Conservation (phyloP, 2,329 filamentous ascomycete species). For the Trichoderma sp. region DNA sequence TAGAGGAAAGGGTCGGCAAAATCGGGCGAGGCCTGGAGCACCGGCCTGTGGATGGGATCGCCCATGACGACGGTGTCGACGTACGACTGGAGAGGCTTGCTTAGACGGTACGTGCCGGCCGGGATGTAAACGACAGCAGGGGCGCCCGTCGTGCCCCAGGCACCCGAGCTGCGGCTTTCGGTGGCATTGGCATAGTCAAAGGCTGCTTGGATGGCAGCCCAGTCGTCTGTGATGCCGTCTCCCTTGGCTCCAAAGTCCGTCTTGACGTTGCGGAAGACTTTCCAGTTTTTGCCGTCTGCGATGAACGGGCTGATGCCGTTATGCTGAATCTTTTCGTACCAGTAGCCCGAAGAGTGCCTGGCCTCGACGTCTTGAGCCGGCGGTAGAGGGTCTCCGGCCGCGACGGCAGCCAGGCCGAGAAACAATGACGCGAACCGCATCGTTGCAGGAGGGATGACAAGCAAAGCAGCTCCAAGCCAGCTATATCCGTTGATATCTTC, state of each 20-base stretch:
- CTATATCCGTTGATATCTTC: neutral
- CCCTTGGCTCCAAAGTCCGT: slow-evolving; percentile 66
- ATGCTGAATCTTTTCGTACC: slow-evolving; percentile 30
- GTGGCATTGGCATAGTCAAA: slow-evolving; percentile 30
- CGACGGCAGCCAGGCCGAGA: slow-evolving; percentile 23
- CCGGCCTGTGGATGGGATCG: slow-evolving; percentile 37
- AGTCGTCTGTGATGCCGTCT: slow-evolving; percentile 70
- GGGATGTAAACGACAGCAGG: slow-evolving; percentile 38
- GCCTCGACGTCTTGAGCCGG: slow-evolving; percentile 9
- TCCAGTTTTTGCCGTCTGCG: slow-evolving; percentile 33
- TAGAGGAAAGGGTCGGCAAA: slow-evolving; percentile 30
- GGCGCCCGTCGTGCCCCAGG: slow-evolving; percentile 30
- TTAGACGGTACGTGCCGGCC: slow-evolving; percentile 39
- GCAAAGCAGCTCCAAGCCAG: neutral
- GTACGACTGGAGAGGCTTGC: slow-evolving; percentile 37
- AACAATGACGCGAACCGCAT: slow-evolving; percentile 20
- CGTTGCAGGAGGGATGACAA: neutral
- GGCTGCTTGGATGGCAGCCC: slow-evolving; percentile 62
- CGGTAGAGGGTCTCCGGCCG: neutral
- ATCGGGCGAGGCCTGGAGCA: slow-evolving; percentile 34
- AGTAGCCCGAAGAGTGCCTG: slow-evolving; percentile 26
- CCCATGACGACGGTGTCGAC: slow-evolving; percentile 40
- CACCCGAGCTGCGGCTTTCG: slow-evolving; percentile 23
- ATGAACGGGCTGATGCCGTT: slow-evolving; percentile 32
- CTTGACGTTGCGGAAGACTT: slow-evolving; percentile 70